These are phyloP conservation scores for Chrysoporthe puriensis DNA, from an alignment of 2,329 filamentous ascomycete species.

Conservation along the genomic window DNA sequence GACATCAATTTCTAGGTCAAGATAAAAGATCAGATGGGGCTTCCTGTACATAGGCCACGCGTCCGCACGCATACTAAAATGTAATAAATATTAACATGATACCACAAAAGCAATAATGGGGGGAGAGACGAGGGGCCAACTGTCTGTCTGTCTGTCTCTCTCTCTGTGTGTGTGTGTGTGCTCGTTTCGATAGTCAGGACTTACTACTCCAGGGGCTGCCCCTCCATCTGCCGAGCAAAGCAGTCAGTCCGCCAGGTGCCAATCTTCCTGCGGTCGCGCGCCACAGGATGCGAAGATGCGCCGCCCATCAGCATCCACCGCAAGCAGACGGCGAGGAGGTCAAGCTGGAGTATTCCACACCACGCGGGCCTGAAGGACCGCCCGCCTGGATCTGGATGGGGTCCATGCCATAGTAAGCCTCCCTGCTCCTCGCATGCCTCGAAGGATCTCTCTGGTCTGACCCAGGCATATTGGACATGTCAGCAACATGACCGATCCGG, in stretches of 20 bases:
- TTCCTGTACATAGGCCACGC: neutral
- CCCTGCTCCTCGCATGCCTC: neutral
- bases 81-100: slow-evolving; percentile 2
- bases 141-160: no score
- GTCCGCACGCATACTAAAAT: neutral
- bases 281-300: no score
- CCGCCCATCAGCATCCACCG: no score
- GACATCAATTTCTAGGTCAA: slow-evolving; percentile 5
- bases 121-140: neutral
- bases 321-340: neutral
- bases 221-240: neutral
- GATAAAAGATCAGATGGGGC: neutral
- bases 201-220: neutral
- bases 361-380: neutral
- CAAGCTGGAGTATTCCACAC: neutral
- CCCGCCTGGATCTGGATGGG: neutral
- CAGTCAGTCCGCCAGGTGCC: neutral
- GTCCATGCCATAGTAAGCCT: neutral
- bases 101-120: neutral
- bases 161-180: neutral
- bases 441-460: neutral
- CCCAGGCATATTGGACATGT: neutral
- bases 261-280: neutral
- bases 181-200: neutral
- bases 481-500: no score